Evolutionary conservation across 2,329 filamentous ascomycete species (phyloP).

Genomic region (Monilinia fructigena): DNA sequence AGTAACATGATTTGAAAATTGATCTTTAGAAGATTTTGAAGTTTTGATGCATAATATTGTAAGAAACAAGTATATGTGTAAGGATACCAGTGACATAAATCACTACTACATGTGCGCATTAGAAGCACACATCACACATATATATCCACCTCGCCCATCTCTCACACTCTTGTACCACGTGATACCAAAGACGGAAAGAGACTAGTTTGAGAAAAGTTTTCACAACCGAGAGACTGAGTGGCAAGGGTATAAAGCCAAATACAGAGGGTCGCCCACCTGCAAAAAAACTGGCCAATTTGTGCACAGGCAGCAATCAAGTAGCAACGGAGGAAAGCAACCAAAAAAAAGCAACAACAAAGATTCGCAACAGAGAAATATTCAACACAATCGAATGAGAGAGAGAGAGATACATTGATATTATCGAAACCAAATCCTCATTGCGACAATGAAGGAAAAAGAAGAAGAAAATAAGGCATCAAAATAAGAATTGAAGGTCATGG

Average conservation of each 20-base stretch:
- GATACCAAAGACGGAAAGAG: constrained; percentile 27
- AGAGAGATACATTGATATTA: background rate
- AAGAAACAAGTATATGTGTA: background rate
- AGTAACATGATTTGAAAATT: background rate
- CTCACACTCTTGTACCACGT: constrained; percentile 25
- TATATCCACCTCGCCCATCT: background rate
- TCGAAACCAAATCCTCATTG: background rate
- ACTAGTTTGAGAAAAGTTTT: constrained; percentile 34
- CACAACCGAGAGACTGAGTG: constrained; percentile 32
- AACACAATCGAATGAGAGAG: background rate
- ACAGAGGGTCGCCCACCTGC: constrained; percentile 39
- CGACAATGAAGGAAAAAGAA: constrained; percentile 11
- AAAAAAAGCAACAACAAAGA: background rate
- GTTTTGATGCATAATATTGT: too few species aligned
- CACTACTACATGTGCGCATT: background rate
- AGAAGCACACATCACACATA: background rate
- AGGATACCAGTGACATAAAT: background rate
- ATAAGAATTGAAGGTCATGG: constrained; percentile 10
- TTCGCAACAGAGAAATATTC: constrained; percentile 8
- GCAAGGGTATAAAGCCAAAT: constrained; percentile 40
- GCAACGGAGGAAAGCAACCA: constrained; percentile 5
- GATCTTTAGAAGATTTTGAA: background rate
- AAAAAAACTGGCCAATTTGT: constrained; percentile 26
- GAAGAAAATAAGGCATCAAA: background rate
- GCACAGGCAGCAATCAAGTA: constrained; percentile 29